Conservation (phyloP, 345 rosid genomes). For the Physaria fendleri region DNA sequence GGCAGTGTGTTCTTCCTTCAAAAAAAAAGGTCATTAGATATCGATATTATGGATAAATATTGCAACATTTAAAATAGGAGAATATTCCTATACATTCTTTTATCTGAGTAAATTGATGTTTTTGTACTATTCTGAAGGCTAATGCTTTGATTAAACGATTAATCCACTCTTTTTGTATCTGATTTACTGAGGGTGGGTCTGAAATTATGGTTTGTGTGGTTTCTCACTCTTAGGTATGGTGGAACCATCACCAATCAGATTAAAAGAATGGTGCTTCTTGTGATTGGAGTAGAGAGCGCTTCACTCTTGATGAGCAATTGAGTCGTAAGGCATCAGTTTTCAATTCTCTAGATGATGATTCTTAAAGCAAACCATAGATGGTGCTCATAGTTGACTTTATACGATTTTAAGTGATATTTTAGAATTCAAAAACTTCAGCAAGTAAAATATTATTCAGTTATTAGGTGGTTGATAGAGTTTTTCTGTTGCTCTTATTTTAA, state of each 20-base stretch:
- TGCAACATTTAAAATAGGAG: neutral
- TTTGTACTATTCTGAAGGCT: constrained; percentile 4
- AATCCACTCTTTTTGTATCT: constrained; percentile 5
- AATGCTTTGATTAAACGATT: neutral
- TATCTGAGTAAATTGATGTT: neutral
- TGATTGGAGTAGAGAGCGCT: constrained; percentile 91
- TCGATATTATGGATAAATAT: neutral
- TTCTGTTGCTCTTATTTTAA: neutral
- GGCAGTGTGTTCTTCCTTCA: neutral
- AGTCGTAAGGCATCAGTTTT: constrained; percentile 80
- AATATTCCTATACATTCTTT: neutral
- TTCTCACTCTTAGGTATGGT: constrained; percentile 75
- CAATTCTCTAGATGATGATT: constrained; percentile 4
- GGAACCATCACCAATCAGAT: constrained; percentile 92
- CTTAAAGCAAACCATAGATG: neutral
- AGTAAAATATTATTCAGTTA: neutral
- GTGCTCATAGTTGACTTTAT: neutral
- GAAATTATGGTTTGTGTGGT: constrained; percentile 14
- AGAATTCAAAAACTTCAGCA: neutral
- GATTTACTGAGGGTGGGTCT: constrained; percentile 6
- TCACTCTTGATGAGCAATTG: constrained; percentile 95
- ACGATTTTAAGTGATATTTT: constrained; percentile 1
- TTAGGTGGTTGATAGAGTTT: neutral
- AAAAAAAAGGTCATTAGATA: neutral
- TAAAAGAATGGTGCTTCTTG: constrained; percentile 96